Base-by-base conservation (phyloP, 441 rosid species). In the Brassica hybrid region DNA sequence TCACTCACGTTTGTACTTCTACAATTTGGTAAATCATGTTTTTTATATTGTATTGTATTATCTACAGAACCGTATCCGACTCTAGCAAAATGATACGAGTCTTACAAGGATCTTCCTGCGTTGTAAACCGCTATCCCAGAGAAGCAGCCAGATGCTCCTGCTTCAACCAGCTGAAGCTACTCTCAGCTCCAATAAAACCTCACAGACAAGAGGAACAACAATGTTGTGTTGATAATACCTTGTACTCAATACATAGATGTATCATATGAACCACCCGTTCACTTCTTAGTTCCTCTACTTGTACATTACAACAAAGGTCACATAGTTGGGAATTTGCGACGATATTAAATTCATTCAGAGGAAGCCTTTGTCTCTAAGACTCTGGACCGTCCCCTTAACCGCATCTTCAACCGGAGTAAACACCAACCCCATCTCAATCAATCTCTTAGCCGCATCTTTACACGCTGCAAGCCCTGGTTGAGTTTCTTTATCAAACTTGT, bases 401-500 rank as follows among this genome's bases (percentile, higher is more conserved):
- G 93, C 83, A 38, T 86, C 92, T 85, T 92, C 96, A 8, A 92
- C 78, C 0, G 88, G 83, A 2, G 89, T 89, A 76, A 93, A 94
- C 63, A 73, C 74, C 41, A 92, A 7, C 21, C 97, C 97, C 21
- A 90, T 83, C 67, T 88, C 78, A 0, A 89, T 86, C 78, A 92
- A 76, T 80, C 88, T 88, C 89, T 91, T 90, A 58, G 94, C 96
- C 17, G 97, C 94, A 72, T 90, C 88, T 66, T 83, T 32, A 81
- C 97, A 83, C 1, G 84, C 41, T 60, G 75, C 67, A 74, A 92
- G 77, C 1, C 97, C 94, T 0, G 92, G 93, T 30, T 94, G 94
- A 60, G 97, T 94, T 79, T 89, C 92, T 62, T 77, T 82, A 1
- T 25, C 36, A 69, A 94, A 91, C 84, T 84, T 88, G 84, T 91